Base-by-base conservation (phyloP, 2,329 filamentous ascomycete species). In the Phaeomoniella chlamydospora region DNA sequence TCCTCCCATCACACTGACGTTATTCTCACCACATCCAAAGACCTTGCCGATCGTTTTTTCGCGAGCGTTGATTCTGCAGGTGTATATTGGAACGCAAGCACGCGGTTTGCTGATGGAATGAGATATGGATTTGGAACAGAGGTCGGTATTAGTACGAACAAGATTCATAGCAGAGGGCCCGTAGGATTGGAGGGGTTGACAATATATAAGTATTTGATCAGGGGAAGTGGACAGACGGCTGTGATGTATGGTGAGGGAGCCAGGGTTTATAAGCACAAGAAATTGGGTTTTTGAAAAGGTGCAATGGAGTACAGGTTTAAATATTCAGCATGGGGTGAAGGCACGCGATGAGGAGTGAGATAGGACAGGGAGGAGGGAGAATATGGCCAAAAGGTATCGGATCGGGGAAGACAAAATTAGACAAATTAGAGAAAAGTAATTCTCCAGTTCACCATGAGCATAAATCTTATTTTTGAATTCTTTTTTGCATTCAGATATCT, bases 131-230 rank as follows among this genome's bases (percentile, higher is more conserved):
- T 98, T 59, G 90, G 90, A 33, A 96, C 90, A 0, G 90, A 98
- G 61, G 90, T 98, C 15, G 90, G 90, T 37, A 96, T 98, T 59
- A 92, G 83, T 62, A 98, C 90, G 34, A 98, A 94, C 67, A 98
- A 96, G 67, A 94, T 98, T 44, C 90, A 98, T 55, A 82, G 84
- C 1, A 69, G 90, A 35, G 90, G 90, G 0, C 90, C 90, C 0
- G 90, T 98, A 4, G 90, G 90, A 1, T 64, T 98, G 36, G 90
- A 96, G 52, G 90, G 90, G 1, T 60, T 98, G 55, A 94, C 85
- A 54, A 96, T 96, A 43, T 94, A 98, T 64, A 94, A 94, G 66
- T 98, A 94, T 66, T 75, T 90, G 57, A 70, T 98, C 43, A 68
- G 81, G 26, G 90, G 88, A 1, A 65, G 73, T 40, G 90, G 87